A percentile compares a stretch with the other conserved stretches of the same genome.
Conservation (phyloP, 805 yeast genomes). For the Lipomyces orientalis region DNA sequence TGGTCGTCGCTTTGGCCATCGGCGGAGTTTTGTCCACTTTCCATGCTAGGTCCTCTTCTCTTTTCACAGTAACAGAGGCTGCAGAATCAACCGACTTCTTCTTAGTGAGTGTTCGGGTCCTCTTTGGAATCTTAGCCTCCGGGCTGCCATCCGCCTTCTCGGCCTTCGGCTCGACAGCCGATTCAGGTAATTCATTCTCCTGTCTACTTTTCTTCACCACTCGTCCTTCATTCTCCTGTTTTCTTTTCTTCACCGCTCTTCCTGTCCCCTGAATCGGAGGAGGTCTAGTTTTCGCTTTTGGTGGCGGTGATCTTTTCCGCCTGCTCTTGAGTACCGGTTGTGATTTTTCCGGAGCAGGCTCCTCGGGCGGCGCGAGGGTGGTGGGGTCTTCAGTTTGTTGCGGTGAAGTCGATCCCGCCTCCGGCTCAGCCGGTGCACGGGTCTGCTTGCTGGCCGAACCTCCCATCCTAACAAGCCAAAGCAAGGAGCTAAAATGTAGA, state of each 20-base stretch:
- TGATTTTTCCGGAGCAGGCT: not conserved
- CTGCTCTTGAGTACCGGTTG: not conserved
- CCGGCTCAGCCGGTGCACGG: not conserved
- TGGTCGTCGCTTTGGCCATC: not conserved
- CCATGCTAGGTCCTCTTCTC: not conserved
- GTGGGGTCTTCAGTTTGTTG: not conserved
- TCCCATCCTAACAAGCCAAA: not conserved
- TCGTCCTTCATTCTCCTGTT: not conserved
- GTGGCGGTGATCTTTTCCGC: not conserved
- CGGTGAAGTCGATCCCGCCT: not conserved
- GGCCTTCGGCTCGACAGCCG: not conserved
- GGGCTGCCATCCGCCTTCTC: not conserved
- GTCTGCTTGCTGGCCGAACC: not conserved
- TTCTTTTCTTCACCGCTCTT: not conserved
- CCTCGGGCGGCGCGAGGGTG: not conserved
- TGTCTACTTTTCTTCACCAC: not conserved
- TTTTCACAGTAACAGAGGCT: not conserved
- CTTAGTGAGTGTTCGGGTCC: not conserved
- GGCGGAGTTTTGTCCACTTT: not conserved
- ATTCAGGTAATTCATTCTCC: not conserved
- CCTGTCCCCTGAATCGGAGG: not conserved
- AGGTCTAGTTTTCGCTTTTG: not conserved
- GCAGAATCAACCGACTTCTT: not conserved
- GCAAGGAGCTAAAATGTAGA: not conserved
- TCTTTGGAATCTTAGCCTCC: not conserved